Conservation (phyloP, 257 asterid genomes). For the Nicotiana sylvestris region DNA sequence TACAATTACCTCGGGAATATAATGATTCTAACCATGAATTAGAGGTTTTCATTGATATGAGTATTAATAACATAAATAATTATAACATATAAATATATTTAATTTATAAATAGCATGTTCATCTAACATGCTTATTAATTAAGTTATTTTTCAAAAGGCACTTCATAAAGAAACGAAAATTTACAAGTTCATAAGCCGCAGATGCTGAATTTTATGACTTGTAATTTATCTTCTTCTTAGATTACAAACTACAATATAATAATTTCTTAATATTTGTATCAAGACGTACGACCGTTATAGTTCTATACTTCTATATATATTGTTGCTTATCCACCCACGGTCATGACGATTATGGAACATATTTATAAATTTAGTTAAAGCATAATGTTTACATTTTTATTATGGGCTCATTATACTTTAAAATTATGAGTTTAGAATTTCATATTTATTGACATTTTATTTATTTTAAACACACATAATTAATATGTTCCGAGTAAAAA, state of each 20-base stretch:
- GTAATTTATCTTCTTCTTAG: not conserved
- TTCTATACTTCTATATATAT: not conserved
- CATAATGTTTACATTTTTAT: too few species aligned
- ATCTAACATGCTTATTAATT: not conserved
- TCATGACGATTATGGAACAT: not conserved
- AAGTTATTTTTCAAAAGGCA: not conserved
- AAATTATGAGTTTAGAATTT: too few species aligned
- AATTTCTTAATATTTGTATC: not conserved
- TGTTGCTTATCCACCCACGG: not conserved
- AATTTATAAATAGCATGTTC: not conserved
- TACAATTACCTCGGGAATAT: conserved; percentile 8
- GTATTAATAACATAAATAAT: too few species aligned
- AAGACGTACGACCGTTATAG: not conserved
- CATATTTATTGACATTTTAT: too few species aligned
- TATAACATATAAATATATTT: not conserved
- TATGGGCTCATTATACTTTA: not conserved
- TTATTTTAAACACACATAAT: not conserved
- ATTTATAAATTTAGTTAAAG: not conserved
- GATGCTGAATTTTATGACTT: not conserved
- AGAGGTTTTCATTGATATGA: too few species aligned
- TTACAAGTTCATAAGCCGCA: not conserved
- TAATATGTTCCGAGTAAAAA: not conserved
- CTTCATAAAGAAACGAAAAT: not conserved
- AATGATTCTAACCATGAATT: not conserved
- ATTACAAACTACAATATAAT: not conserved